Base-by-base conservation (phyloP, 2,329 filamentous ascomycete species). In the Fusarium aywerte region DNA sequence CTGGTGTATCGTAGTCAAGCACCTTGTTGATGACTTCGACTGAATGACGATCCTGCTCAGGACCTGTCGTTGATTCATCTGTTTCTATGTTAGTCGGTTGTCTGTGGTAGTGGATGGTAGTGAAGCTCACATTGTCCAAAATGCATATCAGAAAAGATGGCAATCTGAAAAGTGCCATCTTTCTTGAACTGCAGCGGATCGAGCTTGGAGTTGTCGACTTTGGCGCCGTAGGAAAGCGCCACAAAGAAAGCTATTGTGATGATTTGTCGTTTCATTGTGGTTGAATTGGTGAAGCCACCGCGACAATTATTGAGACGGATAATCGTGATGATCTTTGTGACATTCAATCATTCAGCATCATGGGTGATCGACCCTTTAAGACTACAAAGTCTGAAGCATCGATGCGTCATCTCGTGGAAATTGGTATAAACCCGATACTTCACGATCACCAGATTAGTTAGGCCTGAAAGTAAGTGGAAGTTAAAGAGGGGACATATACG, bases 11-110 rank as follows among this genome's bases (percentile, higher is more conserved):
- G 1, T 74, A 76, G 33, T 87, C 80, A 2, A 92, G 81, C 7
- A 92, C 79, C 1, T 79, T 77, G 48, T 82, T 81, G 69, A 92
- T 86, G 1, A 91, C 87, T 6, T 77, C 68, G 5, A 85, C 77
- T 0, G 87, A 86, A 50, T 85, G 85, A 59, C 81, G 72, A 74
- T 92, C 90, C 62, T 86, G 84, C 31, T 80, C 78, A 5, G 82
- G 80, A 0, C 76, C 76, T 38, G 64, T 64, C 4, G 56, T 40
- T 29, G 64, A 70, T 48, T 68, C 69, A 15, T 49, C 69, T 71
- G 8, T 18, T 5, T 7, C 2, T 3, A 0, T 53, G 31, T 68
- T 15, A 70, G 40, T n/a, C 6, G 4, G 7, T 38, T 38, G 5
- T 20, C 27, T 15, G 3, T 3, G 7, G 4, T n/a, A 9, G 4